Evolutionary conservation across 225 moss, liverwort and hornwort species (phyloP).

Genomic region (Thuidium tamariscinum): DNA sequence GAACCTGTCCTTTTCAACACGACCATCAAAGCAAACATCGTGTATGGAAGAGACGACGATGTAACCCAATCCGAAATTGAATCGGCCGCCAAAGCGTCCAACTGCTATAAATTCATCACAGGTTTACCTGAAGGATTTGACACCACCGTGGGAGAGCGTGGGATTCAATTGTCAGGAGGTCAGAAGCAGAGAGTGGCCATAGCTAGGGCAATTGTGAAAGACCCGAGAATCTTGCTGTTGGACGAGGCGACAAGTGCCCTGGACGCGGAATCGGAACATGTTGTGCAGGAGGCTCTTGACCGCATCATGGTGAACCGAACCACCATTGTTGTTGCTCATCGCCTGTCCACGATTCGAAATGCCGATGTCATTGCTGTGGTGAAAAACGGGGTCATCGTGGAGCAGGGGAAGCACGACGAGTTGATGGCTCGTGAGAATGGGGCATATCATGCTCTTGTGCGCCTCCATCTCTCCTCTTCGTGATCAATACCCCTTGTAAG

Average conservation of each 20-base stretch:
- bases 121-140: conserved; percentile 58
- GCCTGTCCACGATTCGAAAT: conserved; percentile 70
- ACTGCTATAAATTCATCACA: conserved; percentile 57
- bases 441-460: conserved; percentile 64
- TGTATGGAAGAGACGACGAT: conserved; percentile 55
- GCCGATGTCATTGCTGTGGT: conserved; percentile 75
- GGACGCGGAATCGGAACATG: conserved; percentile 78
- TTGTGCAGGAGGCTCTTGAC: conserved; percentile 78
- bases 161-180: conserved; percentile 67
- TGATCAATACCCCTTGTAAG: not conserved
- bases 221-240: conserved; percentile 55
- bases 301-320: conserved; percentile 70
- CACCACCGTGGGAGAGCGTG: conserved; percentile 71
- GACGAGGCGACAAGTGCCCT: conserved; percentile 81
- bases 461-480: conserved; percentile 48
- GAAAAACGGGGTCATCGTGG: conserved; percentile 59
- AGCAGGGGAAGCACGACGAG: conserved; percentile 67
- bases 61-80: conserved; percentile 42
- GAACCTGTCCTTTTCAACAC: conserved; percentile 75
- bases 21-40: conserved; percentile 58
- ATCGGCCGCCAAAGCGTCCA: conserved; percentile 59
- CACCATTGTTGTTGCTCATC: conserved; percentile 69
- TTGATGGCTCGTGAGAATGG: conserved; percentile 44
- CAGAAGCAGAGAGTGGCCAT: conserved; percentile 85
- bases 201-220: conserved; percentile 69